These are phyloP conservation scores for Botrytis squamosa DNA, from an alignment of 2,329 filamentous ascomycete species.

Conservation along the genomic window DNA sequence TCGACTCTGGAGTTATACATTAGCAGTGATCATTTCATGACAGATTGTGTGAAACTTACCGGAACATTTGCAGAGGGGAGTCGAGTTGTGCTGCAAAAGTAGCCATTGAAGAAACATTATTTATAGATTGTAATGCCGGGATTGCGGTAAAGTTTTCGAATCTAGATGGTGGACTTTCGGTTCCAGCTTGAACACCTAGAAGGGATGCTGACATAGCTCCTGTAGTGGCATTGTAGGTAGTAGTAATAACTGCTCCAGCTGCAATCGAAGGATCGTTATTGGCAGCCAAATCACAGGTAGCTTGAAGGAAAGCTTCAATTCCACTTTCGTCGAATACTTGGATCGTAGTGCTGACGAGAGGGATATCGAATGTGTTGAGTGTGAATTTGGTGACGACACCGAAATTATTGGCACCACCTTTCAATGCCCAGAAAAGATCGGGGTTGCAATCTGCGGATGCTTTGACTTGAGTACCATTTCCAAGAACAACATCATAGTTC, in stretches of 20 bases:
- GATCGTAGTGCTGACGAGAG: conserved; percentile 24
- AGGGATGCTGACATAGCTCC: conserved; percentile 13
- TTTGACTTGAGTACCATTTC: conserved; percentile 49
- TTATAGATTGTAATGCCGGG: background rate
- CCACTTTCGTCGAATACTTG: conserved; percentile 21
- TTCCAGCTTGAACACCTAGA: conserved; percentile 26
- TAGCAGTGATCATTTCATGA: background rate
- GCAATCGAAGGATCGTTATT: conserved; percentile 19
- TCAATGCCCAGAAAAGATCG: conserved; percentile 54
- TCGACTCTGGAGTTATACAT: conserved; percentile 4
- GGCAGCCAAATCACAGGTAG: conserved; percentile 20
- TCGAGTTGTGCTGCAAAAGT: conserved; percentile 22
- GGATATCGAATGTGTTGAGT: conserved; percentile 38
- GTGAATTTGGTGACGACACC: conserved; percentile 51
- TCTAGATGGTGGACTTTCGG: conserved; percentile 20
- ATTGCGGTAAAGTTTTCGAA: conserved; percentile 28
- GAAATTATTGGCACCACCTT: conserved; percentile 46
- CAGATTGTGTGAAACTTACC: conserved; percentile 15
- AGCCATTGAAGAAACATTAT: conserved; percentile 20
- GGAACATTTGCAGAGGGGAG: conserved; percentile 24
- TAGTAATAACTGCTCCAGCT: conserved; percentile 23
- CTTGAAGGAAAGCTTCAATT: conserved; percentile 23
- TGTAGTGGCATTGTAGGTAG: conserved; percentile 25
- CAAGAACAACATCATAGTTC: conserved; percentile 39
- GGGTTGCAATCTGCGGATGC: conserved; percentile 44